These are phyloP conservation scores for Panus rudis DNA, from an alignment of 768 basidiomycete genomes.

Conservation along the genomic window DNA sequence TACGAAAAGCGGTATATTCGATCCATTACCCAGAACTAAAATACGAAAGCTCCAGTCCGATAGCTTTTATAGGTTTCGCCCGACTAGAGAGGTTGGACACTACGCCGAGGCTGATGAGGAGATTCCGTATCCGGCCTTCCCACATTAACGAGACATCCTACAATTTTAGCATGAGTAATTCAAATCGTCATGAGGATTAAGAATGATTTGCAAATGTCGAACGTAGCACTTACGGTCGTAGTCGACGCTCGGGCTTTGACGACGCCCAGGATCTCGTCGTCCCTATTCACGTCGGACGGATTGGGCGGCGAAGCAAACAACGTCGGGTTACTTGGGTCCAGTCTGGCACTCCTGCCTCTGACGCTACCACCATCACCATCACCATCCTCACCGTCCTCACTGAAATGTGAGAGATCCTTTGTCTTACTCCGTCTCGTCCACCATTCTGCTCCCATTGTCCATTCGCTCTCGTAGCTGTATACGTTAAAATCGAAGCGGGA, in stretches of 20 bases:
- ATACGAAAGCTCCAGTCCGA: constrained; percentile 92
- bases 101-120: constrained; percentile 85
- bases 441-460: constrained; percentile 95
- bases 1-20: too few species aligned
- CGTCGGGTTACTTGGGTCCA: constrained; percentile 11
- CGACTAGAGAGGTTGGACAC: constrained; percentile 85
- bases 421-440: constrained; percentile 66
- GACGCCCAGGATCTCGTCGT: constrained; percentile 61
- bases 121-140: constrained; percentile 87
- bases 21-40: constrained; percentile 55
- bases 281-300: constrained; percentile 4
- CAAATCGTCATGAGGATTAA: neutral
- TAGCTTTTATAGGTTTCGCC: constrained; percentile 78
- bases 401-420: too few species aligned
- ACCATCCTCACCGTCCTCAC: constrained; percentile 14
- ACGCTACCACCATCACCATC: constrained; percentile 16
- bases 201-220: constrained; percentile 3
- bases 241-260: constrained; percentile 88
- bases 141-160: constrained; percentile 89
- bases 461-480: constrained; percentile 94
- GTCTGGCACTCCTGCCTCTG: too few species aligned
- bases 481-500: constrained; percentile 95
- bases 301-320: constrained; percentile 15
- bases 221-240: constrained; percentile 55
- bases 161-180: neutral